phyloP scores from a whole-genome alignment of 352 stramenopile genomes.

The Globisporangium iwayamae region DNA sequence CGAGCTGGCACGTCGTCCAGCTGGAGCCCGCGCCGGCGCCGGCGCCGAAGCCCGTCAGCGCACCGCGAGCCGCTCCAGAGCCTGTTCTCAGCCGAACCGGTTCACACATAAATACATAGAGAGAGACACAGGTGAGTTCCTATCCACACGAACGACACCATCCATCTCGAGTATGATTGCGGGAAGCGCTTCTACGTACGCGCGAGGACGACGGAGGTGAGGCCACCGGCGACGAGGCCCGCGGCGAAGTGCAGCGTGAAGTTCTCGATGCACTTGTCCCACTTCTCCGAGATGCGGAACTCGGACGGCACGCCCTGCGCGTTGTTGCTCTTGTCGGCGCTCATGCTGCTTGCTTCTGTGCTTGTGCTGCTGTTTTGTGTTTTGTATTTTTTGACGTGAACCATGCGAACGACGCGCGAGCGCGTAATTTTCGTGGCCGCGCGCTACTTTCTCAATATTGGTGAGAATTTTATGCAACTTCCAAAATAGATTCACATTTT shows the following conservation, averaged over 20 bases:
- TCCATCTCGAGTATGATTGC: neutral
- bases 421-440: constrained; percentile 1
- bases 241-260: constrained; percentile 85
- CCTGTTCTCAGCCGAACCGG: constrained; percentile 25
- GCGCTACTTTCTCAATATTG: too few relatives aligned
- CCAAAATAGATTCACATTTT: too few relatives aligned
- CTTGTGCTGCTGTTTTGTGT: neutral
- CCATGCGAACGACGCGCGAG: constrained; percentile 1
- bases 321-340: constrained; percentile 31
- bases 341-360: constrained; percentile 11
- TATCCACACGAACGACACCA: neutral
- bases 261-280: constrained; percentile 89
- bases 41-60: constrained; percentile 68
- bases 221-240: constrained; percentile 72
- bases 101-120: neutral
- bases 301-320: constrained; percentile 71
- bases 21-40: constrained; percentile 70
- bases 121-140: neutral
- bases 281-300: constrained; percentile 89
- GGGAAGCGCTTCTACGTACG: constrained; percentile 39
- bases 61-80: constrained; percentile 53
- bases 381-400: constrained; percentile 19
- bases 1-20: constrained; percentile 84
- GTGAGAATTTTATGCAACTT: too few relatives aligned
- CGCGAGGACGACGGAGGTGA: constrained; percentile 79